These are phyloP conservation scores for Hyaloscypha variabilis DNA, from an alignment of 495 filamentous ascomycete genomes.

Conservation along the genomic window DNA sequence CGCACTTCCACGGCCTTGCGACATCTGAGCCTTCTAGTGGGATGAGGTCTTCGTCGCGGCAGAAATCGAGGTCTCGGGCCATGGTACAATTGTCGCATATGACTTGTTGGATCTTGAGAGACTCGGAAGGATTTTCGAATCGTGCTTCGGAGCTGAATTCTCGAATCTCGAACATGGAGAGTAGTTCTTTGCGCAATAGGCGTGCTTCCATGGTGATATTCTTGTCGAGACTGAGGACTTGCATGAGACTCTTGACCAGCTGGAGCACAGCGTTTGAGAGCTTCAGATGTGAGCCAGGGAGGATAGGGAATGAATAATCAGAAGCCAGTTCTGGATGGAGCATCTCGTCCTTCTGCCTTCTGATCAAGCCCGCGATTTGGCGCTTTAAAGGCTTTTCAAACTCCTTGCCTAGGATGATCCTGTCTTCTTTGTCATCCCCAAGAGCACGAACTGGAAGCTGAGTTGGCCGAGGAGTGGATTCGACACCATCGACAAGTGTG, in stretches of 20 bases:
- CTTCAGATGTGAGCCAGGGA: constrained; percentile 74
- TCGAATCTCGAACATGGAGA: constrained; percentile 87
- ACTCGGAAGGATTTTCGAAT: constrained; percentile 84
- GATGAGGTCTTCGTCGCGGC: constrained; percentile 85
- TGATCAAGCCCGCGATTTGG: constrained; percentile 75
- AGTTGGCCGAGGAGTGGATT: constrained; percentile 72
- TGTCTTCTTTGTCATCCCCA: constrained; percentile 57
- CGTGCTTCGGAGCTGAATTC: constrained; percentile 88
- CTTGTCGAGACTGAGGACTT: constrained; percentile 86
- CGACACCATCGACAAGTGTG: constrained; percentile 44
- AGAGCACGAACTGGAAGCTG: constrained; percentile 70
- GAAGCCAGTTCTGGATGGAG: constrained; percentile 83
- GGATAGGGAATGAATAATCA: constrained; percentile 85
- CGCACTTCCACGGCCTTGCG: constrained; percentile 72
- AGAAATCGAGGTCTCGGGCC: constrained; percentile 87
- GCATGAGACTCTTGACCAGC: constrained; percentile 87
- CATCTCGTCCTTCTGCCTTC: constrained; percentile 83
- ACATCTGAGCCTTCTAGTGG: constrained; percentile 45
- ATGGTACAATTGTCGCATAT: constrained; percentile 87
- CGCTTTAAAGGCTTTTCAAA: constrained; percentile 92
- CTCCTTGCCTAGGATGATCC: constrained; percentile 66
- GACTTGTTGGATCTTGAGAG: constrained; percentile 71
- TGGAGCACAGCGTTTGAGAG: constrained; percentile 81
- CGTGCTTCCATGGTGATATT: constrained; percentile 85
- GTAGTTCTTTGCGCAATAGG: constrained; percentile 83